Evolutionary conservation across 2,329 filamentous ascomycete genomes (phyloP), one percentile per base, ranked within the genome.

Genomic region (Boeremia exigua): DNA sequence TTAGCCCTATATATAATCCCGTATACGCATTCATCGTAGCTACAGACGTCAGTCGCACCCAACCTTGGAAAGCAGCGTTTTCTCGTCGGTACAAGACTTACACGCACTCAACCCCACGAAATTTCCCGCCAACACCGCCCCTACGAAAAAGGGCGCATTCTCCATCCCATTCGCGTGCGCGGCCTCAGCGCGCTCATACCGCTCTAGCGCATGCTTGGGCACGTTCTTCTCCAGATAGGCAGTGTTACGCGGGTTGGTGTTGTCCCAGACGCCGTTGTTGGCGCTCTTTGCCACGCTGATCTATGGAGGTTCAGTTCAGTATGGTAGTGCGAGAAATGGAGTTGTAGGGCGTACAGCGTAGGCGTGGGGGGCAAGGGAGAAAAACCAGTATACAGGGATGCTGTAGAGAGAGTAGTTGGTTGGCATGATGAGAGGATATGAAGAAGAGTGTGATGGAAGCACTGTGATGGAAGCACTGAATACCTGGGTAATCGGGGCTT

Each of bases 141-240:
- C 77, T 15, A 78, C 65, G 58, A 80, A 81, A 5, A 81, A 53
- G 1, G 79, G 77, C 59, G 80, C 69, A 48, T 77, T 80, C 65
- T 82, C 80, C 47, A 81, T 61, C 19, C 73, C 66, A 59, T 82
- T 82, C 19, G 73, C 67, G 59, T 81, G 79, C 28, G 78, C 78
- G 14, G 76, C 74, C 53, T 79, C 73, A 11, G 74, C 73, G 37
- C 79, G 74, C 67, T 81, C 78, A 43, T 67, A 81, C 1, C 66
- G 66, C 2, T 68, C 74, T 54, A 73, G 78, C 23, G 70, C 65
- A 3, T 70, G 66, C 6, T 51, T 57, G 12, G 19, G 74, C 37
- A 48, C 70, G 46, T 6, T 74, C 65, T 72, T 70, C 9, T 43
- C 51, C 7, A 54, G 60, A 9, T 69, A 56, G 50, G 68, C 67